Percentiles rank a stretch among this genome's conserved stretches.
phyloP scores from a whole-genome alignment of 192 early-diverging fungal genomes.

The Podila verticillata region DNA sequence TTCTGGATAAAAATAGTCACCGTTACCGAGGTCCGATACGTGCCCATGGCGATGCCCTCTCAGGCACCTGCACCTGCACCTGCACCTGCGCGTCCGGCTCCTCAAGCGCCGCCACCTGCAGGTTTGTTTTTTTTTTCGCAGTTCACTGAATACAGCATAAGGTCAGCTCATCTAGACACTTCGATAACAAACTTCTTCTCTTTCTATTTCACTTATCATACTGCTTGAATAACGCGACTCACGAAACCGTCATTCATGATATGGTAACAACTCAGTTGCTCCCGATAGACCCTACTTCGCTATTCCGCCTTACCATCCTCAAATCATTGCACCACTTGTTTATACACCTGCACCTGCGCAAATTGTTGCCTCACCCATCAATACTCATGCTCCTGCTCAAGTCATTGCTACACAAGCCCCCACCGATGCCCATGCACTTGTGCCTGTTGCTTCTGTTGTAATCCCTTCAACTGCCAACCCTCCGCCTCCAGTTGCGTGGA shows the following conservation, averaged over 20 bases:
- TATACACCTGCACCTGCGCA: background rate
- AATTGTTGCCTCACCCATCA: background rate
- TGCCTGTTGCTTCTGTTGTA: background rate
- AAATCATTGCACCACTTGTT: background rate
- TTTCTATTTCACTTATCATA: background rate
- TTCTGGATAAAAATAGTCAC: slow-evolving; percentile 15
- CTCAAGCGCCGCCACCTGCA: background rate
- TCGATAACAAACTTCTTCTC: background rate
- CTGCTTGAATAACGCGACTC: background rate
- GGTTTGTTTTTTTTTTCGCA: no score
- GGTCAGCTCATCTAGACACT: background rate
- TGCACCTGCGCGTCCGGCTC: background rate
- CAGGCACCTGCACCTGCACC: background rate
- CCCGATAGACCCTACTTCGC: background rate
- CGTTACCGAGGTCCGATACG: slow-evolving; percentile 35
- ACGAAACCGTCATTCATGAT: background rate
- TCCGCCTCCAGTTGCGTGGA: background rate
- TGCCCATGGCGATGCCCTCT: slow-evolving; percentile 8
- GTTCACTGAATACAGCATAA: background rate
- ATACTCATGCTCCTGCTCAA: background rate
- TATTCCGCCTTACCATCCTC: background rate
- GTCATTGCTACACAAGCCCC: background rate
- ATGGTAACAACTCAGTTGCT: background rate
- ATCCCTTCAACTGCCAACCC: background rate
- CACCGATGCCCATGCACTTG: background rate